A percentile compares a stretch with the other conserved stretches of the same genome.
Evolutionary conservation across 2,329 filamentous ascomycete genomes (phyloP).

Genomic region (Chaetomiaceae sp.): DNA sequence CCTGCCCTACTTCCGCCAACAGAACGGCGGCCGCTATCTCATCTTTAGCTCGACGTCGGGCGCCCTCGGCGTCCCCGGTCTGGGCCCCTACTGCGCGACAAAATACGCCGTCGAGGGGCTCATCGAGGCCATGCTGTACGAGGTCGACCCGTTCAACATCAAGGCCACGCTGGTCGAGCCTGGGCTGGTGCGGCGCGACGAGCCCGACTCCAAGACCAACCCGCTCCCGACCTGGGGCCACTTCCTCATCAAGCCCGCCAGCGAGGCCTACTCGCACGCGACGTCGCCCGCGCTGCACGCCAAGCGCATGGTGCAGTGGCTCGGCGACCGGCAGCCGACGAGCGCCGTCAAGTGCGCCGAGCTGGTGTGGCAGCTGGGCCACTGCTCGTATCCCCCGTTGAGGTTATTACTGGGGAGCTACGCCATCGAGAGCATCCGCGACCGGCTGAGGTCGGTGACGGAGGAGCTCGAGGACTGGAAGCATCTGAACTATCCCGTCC

Average conservation of each 20-base stretch:
- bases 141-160: conserved; percentile 85
- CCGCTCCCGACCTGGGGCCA: conserved; percentile 81
- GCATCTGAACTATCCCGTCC: conserved; percentile 65
- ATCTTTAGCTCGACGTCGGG: conserved; percentile 94
- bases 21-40: conserved; percentile 73
- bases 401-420: conserved; percentile 85
- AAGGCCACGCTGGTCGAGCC: conserved; percentile 92
- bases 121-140: conserved; percentile 95
- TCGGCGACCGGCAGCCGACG: conserved; percentile 86
- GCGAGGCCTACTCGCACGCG: conserved; percentile 71
- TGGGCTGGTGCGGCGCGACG: conserved; percentile 81
- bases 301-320: conserved; percentile 87
- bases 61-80: conserved; percentile 84
- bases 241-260: conserved; percentile 83
- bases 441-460: conserved; percentile 82
- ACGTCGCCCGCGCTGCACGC: conserved; percentile 85
- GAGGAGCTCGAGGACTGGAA: conserved; percentile 96
- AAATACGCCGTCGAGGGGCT: conserved; percentile 96
- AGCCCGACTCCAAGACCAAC: conserved; percentile 53
- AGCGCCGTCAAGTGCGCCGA: conserved; percentile 91
- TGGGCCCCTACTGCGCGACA: conserved; percentile 92
- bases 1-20: conserved; percentile 79
- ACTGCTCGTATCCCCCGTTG: conserved; percentile 90
- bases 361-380: conserved; percentile 88
- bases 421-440: conserved; percentile 91